These are phyloP conservation scores for Phaffomyces antillensis DNA, from an alignment of 805 yeast species.

Conservation along the genomic window DNA sequence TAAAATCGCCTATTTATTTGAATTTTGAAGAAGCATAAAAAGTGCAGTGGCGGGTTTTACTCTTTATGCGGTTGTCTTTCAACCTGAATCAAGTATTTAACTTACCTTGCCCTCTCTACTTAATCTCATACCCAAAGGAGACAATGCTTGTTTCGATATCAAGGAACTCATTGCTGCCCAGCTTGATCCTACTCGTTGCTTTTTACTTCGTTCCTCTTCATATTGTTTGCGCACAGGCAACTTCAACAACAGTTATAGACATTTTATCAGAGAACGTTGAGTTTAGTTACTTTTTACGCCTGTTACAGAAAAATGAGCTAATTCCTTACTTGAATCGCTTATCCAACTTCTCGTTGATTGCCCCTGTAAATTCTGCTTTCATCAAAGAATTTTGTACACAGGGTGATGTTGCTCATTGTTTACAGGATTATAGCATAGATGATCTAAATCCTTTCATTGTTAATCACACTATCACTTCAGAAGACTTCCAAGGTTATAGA, in stretches of 20 bases:
- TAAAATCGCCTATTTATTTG: not conserved
- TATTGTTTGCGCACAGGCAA: constrained; percentile 4
- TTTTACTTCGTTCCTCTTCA: not conserved
- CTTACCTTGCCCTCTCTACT: not conserved
- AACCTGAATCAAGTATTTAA: not conserved
- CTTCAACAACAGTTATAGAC: constrained; percentile 51
- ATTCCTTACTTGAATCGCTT: constrained; percentile 55
- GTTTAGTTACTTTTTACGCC: constrained; percentile 55
- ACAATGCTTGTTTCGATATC: too few species aligned
- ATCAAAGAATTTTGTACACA: constrained; percentile 16
- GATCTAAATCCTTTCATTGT: constrained; percentile 13
- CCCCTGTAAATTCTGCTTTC: constrained; percentile 79
- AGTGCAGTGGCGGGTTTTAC: not conserved
- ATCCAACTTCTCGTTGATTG: constrained; percentile 63
- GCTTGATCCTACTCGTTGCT: not conserved
- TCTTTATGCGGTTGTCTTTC: not conserved
- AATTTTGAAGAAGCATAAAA: not conserved
- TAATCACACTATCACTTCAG: constrained; percentile 8
- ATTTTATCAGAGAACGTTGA: constrained; percentile 60
- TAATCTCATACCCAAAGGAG: not conserved
- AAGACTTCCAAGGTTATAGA: constrained; percentile 7
- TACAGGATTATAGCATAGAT: constrained; percentile 3
- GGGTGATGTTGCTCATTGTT: not conserved
- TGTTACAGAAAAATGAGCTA: constrained; percentile 54
- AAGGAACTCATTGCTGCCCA: too few species aligned